Percentiles rank a stretch among this genome's conserved stretches.
Evolutionary conservation across 2,329 filamentous ascomycete species (phyloP).

Genomic region (Scedosporium boydii): DNA sequence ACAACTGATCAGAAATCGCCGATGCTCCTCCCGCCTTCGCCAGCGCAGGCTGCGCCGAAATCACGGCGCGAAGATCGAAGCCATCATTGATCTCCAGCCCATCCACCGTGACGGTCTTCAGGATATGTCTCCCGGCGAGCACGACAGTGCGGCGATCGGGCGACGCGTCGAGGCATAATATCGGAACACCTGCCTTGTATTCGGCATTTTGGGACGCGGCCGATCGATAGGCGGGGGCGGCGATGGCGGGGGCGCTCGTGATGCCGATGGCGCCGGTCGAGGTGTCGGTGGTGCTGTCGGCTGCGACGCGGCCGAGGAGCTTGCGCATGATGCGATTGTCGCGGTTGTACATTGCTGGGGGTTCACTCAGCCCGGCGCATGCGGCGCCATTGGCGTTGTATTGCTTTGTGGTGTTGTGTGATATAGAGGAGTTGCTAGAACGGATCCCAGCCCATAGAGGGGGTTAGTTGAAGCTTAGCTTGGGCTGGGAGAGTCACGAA

Average conservation of each 20-base stretch:
- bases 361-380: slow-evolving; percentile 13
- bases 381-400: slow-evolving; percentile 21
- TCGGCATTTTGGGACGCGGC: slow-evolving; percentile 45
- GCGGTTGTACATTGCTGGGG: slow-evolving; percentile 38
- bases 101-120: slow-evolving; percentile 51
- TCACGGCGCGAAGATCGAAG: slow-evolving; percentile 47
- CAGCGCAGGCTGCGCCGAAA: slow-evolving; percentile 37
- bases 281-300: slow-evolving; percentile 36
- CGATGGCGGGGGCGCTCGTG: slow-evolving; percentile 30
- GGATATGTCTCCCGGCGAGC: slow-evolving; percentile 48
- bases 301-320: slow-evolving; percentile 44
- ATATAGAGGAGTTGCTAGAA: not conserved
- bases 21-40: slow-evolving; percentile 29
- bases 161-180: slow-evolving; percentile 48
- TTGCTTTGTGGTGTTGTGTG: not conserved
- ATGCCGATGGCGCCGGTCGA: slow-evolving; percentile 31
- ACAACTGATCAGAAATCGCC: slow-evolving; percentile 41
- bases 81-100: slow-evolving; percentile 44
- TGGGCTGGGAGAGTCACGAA: not conserved
- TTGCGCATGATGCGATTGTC: slow-evolving; percentile 51
- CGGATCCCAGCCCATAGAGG: not conserved
- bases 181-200: slow-evolving; percentile 41
- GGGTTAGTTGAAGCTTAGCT: not conserved
- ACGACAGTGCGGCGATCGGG: slow-evolving; percentile 46
- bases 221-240: slow-evolving; percentile 35